These are phyloP conservation scores for Colletotrichum cordylinicola DNA, from an alignment of 2,329 filamentous ascomycete species.

Conservation along the genomic window DNA sequence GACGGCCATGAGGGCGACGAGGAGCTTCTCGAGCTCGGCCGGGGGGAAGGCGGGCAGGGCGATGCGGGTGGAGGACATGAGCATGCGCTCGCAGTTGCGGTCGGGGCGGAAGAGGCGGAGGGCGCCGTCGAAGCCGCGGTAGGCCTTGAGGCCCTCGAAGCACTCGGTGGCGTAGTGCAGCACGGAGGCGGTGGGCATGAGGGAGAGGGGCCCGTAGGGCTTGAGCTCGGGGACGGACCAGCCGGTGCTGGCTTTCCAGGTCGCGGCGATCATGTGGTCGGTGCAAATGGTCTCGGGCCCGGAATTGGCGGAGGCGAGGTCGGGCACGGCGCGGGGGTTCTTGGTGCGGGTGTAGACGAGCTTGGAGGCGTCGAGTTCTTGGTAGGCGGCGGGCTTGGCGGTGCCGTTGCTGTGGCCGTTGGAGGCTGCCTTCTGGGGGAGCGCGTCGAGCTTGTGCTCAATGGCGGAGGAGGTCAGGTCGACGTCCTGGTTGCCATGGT, in stretches of 20 bases:
- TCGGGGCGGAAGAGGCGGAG: conserved; percentile 81
- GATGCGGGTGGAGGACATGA: conserved; percentile 67
- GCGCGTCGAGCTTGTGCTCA: conserved; percentile 51
- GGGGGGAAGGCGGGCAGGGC: conserved; percentile 78
- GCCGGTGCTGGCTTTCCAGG: conserved; percentile 69
- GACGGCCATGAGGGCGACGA: conserved; percentile 72
- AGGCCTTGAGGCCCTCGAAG: conserved; percentile 85
- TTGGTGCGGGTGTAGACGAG: conserved; percentile 65
- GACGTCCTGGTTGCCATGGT: conserved; percentile 55
- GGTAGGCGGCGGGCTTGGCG: conserved; percentile 57
- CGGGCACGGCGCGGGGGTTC: conserved; percentile 57
- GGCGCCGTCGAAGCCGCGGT: conserved; percentile 77
- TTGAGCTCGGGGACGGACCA: conserved; percentile 78
- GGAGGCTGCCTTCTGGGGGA: conserved; percentile 27
- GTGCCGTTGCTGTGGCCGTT: conserved; percentile 33
- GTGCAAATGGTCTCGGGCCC: conserved; percentile 66
- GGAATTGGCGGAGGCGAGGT: conserved; percentile 50
- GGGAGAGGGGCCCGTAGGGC: conserved; percentile 77
- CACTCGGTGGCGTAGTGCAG: conserved; percentile 92
- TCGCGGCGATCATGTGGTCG: conserved; percentile 86
- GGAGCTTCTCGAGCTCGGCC: conserved; percentile 74
- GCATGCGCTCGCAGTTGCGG: conserved; percentile 72
- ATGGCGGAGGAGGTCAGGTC: conserved; percentile 59
- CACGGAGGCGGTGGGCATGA: conserved; percentile 81
- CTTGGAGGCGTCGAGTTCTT: conserved; percentile 67